Evolutionary conservation across 148 eudicot genomes (phyloP), one percentile per base, ranked within the genome.

Genomic region (Spergularia marina): DNA sequence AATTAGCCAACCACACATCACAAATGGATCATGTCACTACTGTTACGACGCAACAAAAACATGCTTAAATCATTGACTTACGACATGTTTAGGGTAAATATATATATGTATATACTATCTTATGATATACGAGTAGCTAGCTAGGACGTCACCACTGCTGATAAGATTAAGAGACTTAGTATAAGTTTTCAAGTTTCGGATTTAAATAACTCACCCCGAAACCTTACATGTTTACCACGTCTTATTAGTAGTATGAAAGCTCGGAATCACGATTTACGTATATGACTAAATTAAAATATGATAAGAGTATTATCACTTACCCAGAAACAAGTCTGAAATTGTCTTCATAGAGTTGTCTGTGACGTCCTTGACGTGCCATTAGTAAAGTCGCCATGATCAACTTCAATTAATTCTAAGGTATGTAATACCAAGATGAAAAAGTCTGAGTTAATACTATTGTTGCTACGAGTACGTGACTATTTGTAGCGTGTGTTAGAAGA

Each of bases 241-340:
- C 12, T 16, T 70, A 9, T 59, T 60, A 23, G 25, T 23, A 23
- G 25, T 23, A 36, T 41, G 61, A 20, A 77, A 73, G 2, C 53
- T 64, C 23, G 65, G 52, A 15, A 68, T 49, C 7, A 25, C 21
- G 20, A 30, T 30, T 30, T 30, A 30, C 36, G 36, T 30, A 30
- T 30, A 30, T 30, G 36, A 30, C 36, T 30, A 30, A 30, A 2
- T 30, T 0, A 30, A 30, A 30, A 30, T 3, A 30, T 30, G 36
- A 30, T 30, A 30, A 23, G 36, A 30, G 36, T 30, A 30, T 0
- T 30, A 30, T 30, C 0, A 74, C 73, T 10, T 79, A 82, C 85
- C 85, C 85, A 20, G 85, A 82, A 10, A 82, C 85, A 14, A 82
- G 85, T 12, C 85, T 66, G 62, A 72, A 76, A 30, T 78, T 79